Evolutionary conservation across 257 asterid genomes (phyloP), one percentile per base, ranked within the genome.

Genomic region (Ocimum tenuiflorum): DNA sequence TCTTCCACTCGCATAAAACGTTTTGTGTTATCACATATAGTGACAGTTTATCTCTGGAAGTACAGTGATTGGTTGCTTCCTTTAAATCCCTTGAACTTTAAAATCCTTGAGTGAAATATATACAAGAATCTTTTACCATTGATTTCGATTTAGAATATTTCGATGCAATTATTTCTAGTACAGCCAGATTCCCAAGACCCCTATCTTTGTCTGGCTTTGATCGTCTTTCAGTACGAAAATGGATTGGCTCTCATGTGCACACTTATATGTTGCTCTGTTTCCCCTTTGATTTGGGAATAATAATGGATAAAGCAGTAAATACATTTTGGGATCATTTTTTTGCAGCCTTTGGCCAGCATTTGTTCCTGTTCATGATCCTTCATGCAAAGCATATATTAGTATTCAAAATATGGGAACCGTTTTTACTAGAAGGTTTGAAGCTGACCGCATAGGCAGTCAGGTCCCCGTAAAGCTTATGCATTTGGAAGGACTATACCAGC

Each of bases 361-460:
- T 88, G 99, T 94, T 71, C 99, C 99, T n/a, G 97, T 90, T 72
- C 97, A 94, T 43, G 96, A 84, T 76, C 95, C 99, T 69, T 87
- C 97, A 4, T 95, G 97, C 54, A 86, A 77, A 80, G 91, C 99
- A 67, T 90, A 84, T 73, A 94, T 94, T 58, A 97, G 99, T 49
- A 90, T 94, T 73, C 99, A 94, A 81, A 94, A 83, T 75, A 88
- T 86, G 95, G 99, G 96, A 75, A 90, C 97, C 23, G 84, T 88
- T 81, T 88, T 86, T 70, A 94, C 99, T 41, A 84, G 91, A 83
- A 85, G 97, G 68, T 94, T 94, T 82, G 99, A 94, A 79, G 91
- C 96, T 70, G 99, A 94, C 57, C 94, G 82, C 70, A 86, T 94
- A 61, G 85, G 94, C 68, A 88, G 91, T 85, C 99, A 90, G 76